phyloP scores from a whole-genome alignment of 108 stramenopile genomes.

The Pseudonitzschia multiseries region DNA sequence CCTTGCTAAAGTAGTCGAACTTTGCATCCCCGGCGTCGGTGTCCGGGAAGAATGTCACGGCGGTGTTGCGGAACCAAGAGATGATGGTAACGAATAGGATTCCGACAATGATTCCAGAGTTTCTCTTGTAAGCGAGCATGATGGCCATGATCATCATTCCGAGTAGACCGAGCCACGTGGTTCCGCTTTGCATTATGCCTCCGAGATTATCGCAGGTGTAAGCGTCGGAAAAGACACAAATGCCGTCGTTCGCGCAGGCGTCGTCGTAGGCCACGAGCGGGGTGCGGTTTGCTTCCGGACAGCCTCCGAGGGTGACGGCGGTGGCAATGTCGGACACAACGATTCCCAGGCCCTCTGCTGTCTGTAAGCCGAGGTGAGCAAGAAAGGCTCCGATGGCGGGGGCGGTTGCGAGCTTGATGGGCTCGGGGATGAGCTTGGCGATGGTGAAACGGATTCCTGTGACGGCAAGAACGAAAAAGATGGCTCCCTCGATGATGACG shows the following conservation, averaged over 20 bases:
- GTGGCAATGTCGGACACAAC: constrained; percentile 71
- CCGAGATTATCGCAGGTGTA: constrained; percentile 70
- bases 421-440: constrained; percentile 61
- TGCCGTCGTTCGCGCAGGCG: constrained; percentile 38
- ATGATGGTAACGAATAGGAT: constrained; percentile 58
- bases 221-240: constrained; percentile 49
- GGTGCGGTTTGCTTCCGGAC: constrained; percentile 48
- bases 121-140: constrained; percentile 40
- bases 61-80: constrained; percentile 62
- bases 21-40: constrained; percentile 44
- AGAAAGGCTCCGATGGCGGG: constrained; percentile 72
- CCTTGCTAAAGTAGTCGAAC: constrained; percentile 62
- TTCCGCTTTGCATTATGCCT: constrained; percentile 49
- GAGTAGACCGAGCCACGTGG: constrained; percentile 61
- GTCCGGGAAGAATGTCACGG: constrained; percentile 64
- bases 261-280: constrained; percentile 58
- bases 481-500: constrained; percentile 61
- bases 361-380: constrained; percentile 71
- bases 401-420: constrained; percentile 60
- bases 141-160: constrained; percentile 55
- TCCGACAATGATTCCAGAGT: constrained; percentile 49
- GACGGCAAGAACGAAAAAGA: constrained; percentile 60
- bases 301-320: constrained; percentile 70
- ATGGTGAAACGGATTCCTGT: constrained; percentile 53
- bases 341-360: constrained; percentile 65